phyloP scores from a whole-genome alignment of 1,284 basidiomycete genomes.

The Puccinia sorghi region DNA sequence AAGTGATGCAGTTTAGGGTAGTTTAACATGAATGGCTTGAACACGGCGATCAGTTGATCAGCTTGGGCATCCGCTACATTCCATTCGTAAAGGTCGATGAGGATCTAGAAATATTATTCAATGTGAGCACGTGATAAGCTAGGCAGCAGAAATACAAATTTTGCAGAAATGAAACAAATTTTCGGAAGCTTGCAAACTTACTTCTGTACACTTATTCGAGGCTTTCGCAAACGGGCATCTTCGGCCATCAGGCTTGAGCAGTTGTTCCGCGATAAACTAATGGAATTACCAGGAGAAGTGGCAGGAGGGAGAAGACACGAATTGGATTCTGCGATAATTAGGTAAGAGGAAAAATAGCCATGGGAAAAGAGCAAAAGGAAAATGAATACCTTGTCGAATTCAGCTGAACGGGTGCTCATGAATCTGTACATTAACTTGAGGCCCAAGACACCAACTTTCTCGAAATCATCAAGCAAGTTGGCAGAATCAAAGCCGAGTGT shows the following conservation, averaged over 20 bases:
- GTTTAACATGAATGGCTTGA: conserved; percentile 86
- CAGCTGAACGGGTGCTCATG: conserved; percentile 70
- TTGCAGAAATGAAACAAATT: conserved; percentile 58
- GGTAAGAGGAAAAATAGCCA: neutral
- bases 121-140: neutral
- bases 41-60: conserved; percentile 60
- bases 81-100: conserved; percentile 49
- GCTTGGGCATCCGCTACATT: conserved; percentile 40
- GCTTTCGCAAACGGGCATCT: conserved; percentile 83
- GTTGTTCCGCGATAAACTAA: conserved; percentile 78
- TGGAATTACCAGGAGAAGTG: neutral
- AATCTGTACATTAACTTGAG: conserved; percentile 72
- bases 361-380: neutral
- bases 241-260: conserved; percentile 72
- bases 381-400: conserved; percentile 73
- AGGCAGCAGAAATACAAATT: conserved; percentile 66
- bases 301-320: neutral
- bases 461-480: conserved; percentile 77
- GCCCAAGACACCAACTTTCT: conserved; percentile 78
- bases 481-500: conserved; percentile 78
- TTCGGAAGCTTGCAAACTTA: conserved; percentile 60
- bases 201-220: conserved; percentile 81
- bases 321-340: neutral
- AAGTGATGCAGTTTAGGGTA: conserved; percentile 79
- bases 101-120: conserved; percentile 28